Percentiles rank a stretch among this genome's conserved stretches.
Conservation (phyloP, 2,329 filamentous ascomycete genomes). For the Phialocephala sp. region DNA sequence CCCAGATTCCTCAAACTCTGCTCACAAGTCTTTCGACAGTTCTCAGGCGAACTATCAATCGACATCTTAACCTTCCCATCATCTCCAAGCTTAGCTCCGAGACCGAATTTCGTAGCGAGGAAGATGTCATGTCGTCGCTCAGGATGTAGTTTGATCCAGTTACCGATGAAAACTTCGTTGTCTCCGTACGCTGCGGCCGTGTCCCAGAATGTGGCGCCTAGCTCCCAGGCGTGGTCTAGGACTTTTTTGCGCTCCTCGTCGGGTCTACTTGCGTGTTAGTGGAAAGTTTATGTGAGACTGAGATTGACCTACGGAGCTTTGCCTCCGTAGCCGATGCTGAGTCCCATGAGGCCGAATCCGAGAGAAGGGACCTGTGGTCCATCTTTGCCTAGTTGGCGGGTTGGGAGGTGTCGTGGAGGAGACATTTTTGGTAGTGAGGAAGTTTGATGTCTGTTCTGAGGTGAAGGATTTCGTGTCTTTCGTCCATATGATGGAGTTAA, state of each 20-base stretch:
- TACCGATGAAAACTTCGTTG: constrained; percentile 52
- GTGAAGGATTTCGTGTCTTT: too few species aligned
- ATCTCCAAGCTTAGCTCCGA: background rate
- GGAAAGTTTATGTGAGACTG: background rate
- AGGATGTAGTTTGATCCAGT: constrained; percentile 50
- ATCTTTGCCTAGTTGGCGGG: constrained; percentile 38
- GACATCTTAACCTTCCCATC: constrained; percentile 1
- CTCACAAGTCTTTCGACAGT: constrained; percentile 9
- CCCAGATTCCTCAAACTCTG: constrained; percentile 13
- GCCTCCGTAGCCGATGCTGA: constrained; percentile 40
- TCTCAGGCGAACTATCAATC: constrained; percentile 4
- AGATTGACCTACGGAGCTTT: constrained; percentile 36
- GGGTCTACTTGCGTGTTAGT: background rate
- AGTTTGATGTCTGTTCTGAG: background rate
- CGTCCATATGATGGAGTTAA: too few species aligned
- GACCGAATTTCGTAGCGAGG: constrained; percentile 46
- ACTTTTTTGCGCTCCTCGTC: constrained; percentile 6
- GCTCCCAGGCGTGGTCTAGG: background rate
- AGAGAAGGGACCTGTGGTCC: constrained; percentile 38
- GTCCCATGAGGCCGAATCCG: constrained; percentile 40
- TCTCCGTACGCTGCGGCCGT: constrained; percentile 40
- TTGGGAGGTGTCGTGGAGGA: constrained; percentile 31
- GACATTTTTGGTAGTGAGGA: background rate
- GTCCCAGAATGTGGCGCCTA: constrained; percentile 43
- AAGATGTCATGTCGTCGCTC: constrained; percentile 51